phyloP scores from a whole-genome alignment of 2,329 filamentous ascomycete species.

The Trichoderma sp. region DNA sequence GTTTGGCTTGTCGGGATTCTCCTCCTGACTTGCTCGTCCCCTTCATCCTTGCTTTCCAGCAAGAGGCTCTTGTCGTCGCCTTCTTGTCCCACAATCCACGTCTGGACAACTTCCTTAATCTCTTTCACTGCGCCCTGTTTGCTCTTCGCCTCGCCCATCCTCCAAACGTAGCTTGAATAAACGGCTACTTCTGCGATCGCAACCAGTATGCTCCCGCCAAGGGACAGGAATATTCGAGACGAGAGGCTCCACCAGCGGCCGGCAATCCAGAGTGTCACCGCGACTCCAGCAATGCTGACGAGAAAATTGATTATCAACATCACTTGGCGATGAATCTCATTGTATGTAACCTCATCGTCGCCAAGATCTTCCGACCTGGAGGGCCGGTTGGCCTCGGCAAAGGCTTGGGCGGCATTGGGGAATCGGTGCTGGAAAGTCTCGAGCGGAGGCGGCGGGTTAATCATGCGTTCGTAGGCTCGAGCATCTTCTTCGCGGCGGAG shows the following conservation, averaged over 20 bases:
- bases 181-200: constrained; percentile 76
- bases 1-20: constrained; percentile 24
- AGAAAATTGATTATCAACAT: constrained; percentile 88
- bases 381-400: constrained; percentile 55
- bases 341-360: constrained; percentile 67
- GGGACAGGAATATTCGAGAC: constrained; percentile 67
- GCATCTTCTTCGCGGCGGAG: constrained; percentile 82
- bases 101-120: constrained; percentile 68
- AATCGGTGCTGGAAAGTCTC: constrained; percentile 64
- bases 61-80: constrained; percentile 30
- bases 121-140: constrained; percentile 63
- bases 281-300: constrained; percentile 79
- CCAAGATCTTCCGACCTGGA: constrained; percentile 49
- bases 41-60: constrained; percentile 29
- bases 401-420: constrained; percentile 55
- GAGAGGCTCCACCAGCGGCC: constrained; percentile 75
- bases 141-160: constrained; percentile 67
- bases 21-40: constrained; percentile 31
- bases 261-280: constrained; percentile 74
- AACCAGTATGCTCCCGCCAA: constrained; percentile 69
- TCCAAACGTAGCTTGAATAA: constrained; percentile 73
- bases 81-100: constrained; percentile 62
- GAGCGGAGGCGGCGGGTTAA: constrained; percentile 57
- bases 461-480: constrained; percentile 78
- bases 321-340: constrained; percentile 77